Evolutionary conservation across 208 protist genomes (phyloP), one percentile per base, ranked within the genome.

Genomic region (Jaenimonas drosophilae): DNA sequence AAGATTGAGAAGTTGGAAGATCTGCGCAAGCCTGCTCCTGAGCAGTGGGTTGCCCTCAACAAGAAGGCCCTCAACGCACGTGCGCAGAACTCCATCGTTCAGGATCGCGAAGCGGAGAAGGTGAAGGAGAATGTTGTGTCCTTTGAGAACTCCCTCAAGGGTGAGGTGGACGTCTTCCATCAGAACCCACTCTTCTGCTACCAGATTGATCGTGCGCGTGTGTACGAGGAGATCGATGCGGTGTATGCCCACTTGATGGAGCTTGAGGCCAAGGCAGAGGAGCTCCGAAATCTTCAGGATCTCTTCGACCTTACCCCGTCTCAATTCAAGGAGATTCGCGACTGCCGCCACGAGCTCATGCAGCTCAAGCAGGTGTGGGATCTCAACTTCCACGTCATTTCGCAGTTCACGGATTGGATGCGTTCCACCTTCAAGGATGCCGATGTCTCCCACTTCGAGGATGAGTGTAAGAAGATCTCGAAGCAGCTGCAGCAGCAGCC

Each of bases 331-430:
- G 76, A 82, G 54, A 88, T 98, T 47, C 70, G 80, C 27, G 87
- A 94, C 36, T 96, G 88, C 51, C 73, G 91, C 2, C 72, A 91
- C 54, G 87, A 97, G 46, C 58, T 96, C 32, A 78, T 90, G 70
- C 65, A 93, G 54, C 56, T 97, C 40, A 95, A 95, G 59, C 85
- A 95, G 39, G 80, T 97, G 40, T 97, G 91, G 91, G 91, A 97
- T 69, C 50, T 97, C 4, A 85, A 89, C 49, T 80, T 87, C 37
- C 91, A 96, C 57, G 84, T 96, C 37, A 87, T 91, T 49, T 89
- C 84, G 5, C 78, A 95, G 69, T 97, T 97, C 45, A 64, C 52
- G 44, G 81, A 96, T 54, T 97, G 91, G 88, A 96, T 95, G 84
- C 81, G 73, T 25, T 89, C 88, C 12, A 95, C 88, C 9, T 97